Evolutionary conservation across 2,329 filamentous ascomycete genomes (phyloP), one percentile per base, ranked within the genome.

Genomic region (Emmonsia crescens): DNA sequence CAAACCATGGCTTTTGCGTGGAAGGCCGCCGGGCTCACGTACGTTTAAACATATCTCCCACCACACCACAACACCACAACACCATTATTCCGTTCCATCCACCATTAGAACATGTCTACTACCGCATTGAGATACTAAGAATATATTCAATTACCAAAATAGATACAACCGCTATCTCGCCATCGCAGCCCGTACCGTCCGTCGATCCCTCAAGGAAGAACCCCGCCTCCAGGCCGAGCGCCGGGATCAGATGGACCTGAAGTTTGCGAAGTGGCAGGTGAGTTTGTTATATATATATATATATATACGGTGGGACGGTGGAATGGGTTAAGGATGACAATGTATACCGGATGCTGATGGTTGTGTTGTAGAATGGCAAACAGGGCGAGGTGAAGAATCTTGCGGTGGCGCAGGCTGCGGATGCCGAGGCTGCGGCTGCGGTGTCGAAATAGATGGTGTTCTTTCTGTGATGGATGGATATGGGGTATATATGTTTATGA

Each of bases 131-230:
- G 14, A 19, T 10, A 6, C 29, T 19, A 21, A 33, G 8, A 33
- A 9, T 10, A 54, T 36, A 31, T 36, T 29, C 4, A 19, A 40
- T 5, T 24, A 16, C 3, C 54, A 38, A 16, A 12, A 75, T 77
- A 99, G 94, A 82, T 99, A 99, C 90, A 99, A 99, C 88, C 94
- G 92, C 82, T 97, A 96, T 87, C 87, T 99, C 76, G 87, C 92
- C 75, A 85, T 99, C 80, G 91, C 94, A 74, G 86, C 92, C 79
- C 91, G 92, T 79, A 89, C 90, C 75, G 89, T 99, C 77, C 94
- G 95, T 82, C 89, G 91, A 77, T 96, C 91, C 77, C 84, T 99
- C 78, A 96, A 97, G 85, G 94, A 99, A 75, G 90, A 94, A 63
- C 88, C 91, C 82, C 86, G 94, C 80, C 78, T 96, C 69, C 77